Evolutionary conservation across 164 flowering plant genomes (phyloP).

Genomic region (Hamamelis virginiana): DNA sequence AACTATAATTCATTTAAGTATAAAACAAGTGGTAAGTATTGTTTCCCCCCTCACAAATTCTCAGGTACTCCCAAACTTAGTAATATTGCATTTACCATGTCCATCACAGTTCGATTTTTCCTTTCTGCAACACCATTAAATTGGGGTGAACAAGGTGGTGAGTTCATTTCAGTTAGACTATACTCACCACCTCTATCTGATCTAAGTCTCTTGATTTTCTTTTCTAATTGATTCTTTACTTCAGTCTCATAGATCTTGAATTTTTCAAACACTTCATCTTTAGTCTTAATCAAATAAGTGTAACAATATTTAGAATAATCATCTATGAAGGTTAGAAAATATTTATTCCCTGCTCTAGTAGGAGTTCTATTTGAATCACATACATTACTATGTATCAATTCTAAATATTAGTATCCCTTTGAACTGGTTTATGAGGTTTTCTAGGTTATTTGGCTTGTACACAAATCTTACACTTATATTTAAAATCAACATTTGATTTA

Average conservation of each 20-base stretch:
- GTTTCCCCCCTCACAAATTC: not conserved
- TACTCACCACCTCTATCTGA: conserved; percentile 12
- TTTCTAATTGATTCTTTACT: conserved; percentile 13
- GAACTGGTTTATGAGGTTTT: not conserved
- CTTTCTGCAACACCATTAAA: not conserved
- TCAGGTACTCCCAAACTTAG: not conserved
- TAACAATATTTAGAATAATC: conserved; percentile 6
- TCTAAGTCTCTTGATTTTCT: conserved; percentile 6
- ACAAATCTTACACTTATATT: not conserved
- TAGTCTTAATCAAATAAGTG: not conserved
- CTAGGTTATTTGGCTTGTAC: not conserved
- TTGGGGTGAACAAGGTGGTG: not conserved
- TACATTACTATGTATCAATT: not conserved
- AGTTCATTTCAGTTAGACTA: not conserved
- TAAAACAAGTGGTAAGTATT: not conserved
- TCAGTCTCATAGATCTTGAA: conserved; percentile 2
- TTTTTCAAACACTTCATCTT: conserved; percentile 7
- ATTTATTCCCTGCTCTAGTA: not conserved
- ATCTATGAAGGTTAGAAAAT: not conserved
- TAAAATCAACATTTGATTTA: not conserved
- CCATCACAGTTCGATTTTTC: not conserved
- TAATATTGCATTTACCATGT: not conserved
- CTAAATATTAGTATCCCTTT: not conserved
- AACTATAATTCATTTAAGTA: not conserved
- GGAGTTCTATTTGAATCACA: not conserved